phyloP scores from a whole-genome alignment of 176 grass and related monocot genomes.

The Avena atlantica region DNA sequence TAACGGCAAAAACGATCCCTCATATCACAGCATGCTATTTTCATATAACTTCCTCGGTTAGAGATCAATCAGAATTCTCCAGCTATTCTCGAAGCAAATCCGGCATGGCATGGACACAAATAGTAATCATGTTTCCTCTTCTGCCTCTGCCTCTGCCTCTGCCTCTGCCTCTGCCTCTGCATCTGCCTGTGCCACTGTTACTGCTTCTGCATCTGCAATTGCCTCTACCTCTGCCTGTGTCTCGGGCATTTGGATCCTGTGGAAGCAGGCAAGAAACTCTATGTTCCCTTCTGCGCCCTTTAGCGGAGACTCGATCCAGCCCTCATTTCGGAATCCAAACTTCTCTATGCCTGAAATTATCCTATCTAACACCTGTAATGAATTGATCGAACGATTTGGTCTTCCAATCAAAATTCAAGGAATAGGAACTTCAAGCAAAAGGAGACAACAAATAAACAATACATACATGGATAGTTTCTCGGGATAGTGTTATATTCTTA shows the following conservation, averaged over 20 bases:
- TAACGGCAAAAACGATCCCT: background rate
- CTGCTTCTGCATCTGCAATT: background rate
- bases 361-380: conserved; percentile 75
- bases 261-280: conserved; percentile 78
- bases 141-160: background rate
- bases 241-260: conserved; percentile 31
- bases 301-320: conserved; percentile 91
- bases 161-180: background rate
- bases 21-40: background rate
- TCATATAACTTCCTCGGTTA: background rate
- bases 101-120: background rate
- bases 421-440: background rate
- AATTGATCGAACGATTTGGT: background rate
- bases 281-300: conserved; percentile 89
- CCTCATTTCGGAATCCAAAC: conserved; percentile 79
- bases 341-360: conserved; percentile 88
- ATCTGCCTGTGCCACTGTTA: no score
- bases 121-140: conserved; percentile 28
- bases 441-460: background rate
- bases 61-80: background rate
- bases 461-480: background rate
- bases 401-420: background rate
- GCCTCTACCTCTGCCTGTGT: background rate
- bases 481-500: background rate
- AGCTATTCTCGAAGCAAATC: background rate